A percentile compares a stretch with the other conserved stretches of the same genome.
Evolutionary conservation across 495 filamentous ascomycete species (phyloP).

Genomic region (Aspergillus bridgeri): DNA sequence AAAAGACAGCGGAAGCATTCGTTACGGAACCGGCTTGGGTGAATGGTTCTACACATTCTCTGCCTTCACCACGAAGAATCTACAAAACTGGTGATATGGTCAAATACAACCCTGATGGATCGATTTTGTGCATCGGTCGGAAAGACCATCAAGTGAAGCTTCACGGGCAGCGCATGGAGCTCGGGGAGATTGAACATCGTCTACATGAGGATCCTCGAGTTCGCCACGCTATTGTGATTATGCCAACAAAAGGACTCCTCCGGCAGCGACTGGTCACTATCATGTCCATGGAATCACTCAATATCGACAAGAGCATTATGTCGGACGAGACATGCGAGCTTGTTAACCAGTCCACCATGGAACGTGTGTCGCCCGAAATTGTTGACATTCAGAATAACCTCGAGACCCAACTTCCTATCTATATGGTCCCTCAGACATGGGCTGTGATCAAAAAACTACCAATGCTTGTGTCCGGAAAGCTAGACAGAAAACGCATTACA

Average conservation of each 20-base stretch:
- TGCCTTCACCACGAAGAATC: conserved; percentile 29
- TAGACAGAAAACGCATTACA: conserved; percentile 46
- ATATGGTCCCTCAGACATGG: conserved; percentile 51
- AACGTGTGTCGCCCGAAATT: conserved; percentile 21
- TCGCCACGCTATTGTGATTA: conserved; percentile 46
- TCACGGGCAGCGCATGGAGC: conserved; percentile 64
- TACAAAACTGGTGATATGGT: conserved; percentile 53
- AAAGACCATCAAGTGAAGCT: conserved; percentile 67
- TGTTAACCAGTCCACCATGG: conserved; percentile 25
- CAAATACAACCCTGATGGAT: conserved; percentile 52
- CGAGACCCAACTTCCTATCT: conserved; percentile 36
- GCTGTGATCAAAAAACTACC: conserved; percentile 42
- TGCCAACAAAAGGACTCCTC: conserved; percentile 39
- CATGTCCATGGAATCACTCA: conserved; percentile 35
- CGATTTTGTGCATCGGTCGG: conserved; percentile 52
- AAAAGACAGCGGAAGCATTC: conserved; percentile 49
- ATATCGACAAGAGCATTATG: conserved; percentile 26
- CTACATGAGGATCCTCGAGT: conserved; percentile 30
- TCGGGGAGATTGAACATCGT: conserved; percentile 49
- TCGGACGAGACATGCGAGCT: conserved; percentile 36
- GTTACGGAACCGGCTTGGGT: conserved; percentile 38
- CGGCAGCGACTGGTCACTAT: conserved; percentile 42
- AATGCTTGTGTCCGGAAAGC: conserved; percentile 48
- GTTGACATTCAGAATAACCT: conserved; percentile 36
- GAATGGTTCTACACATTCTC: conserved; percentile 18